Base-by-base conservation (phyloP, 495 filamentous ascomycete genomes). In the Penicillium parvum region DNA sequence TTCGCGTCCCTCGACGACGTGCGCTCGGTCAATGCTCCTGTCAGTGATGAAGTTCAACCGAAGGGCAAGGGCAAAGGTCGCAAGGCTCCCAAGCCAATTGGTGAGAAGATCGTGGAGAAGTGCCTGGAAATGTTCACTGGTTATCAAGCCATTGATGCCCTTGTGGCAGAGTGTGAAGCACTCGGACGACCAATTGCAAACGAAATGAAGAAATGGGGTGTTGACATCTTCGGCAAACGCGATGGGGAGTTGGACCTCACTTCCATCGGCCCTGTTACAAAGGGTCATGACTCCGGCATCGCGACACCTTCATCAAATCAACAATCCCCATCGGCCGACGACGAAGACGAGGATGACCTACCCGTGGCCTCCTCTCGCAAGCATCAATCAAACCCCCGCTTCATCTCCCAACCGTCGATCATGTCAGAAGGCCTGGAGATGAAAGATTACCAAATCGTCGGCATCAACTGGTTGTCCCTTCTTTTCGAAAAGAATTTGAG, bases 381-480 rank as follows among this genome's bases (percentile, higher is more conserved):
- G 51, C 37, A 53, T 40, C 9, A 29, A 30, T 21, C 39, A 47
- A 23, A 47, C n/a, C n/a, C 47, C 14, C 58, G 61, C 2, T 79
- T 84, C 41, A 71, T 86, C 12, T 69, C 79, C 27, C 84, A 95
- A 54, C 92, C 92, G 1, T 61, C 71, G 4, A 75, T 83, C 33
- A 88, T 97, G 82, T 67, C 70, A 2, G 71, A 84, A 3, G 74
- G 82, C 46, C 68, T 88, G 36, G 62, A 72, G 11, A 75, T 98
- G 63, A 96, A 96, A 58, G 81, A 91, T 32, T 97, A 96, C 51
- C 92, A 98, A 60, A 60, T 97, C 29, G 88, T 95, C 18, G 92
- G 92, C 15, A 75, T 98, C 21, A 98, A 97, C 54, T 98, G 94
- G 94, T 70, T 97, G 34, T 75, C 77, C 32, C 63, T 96, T 16